Evolutionary conservation across 2,329 filamentous ascomycete genomes (phyloP), one percentile per base, ranked within the genome.

Genomic region (Colletotrichum destructivum): DNA sequence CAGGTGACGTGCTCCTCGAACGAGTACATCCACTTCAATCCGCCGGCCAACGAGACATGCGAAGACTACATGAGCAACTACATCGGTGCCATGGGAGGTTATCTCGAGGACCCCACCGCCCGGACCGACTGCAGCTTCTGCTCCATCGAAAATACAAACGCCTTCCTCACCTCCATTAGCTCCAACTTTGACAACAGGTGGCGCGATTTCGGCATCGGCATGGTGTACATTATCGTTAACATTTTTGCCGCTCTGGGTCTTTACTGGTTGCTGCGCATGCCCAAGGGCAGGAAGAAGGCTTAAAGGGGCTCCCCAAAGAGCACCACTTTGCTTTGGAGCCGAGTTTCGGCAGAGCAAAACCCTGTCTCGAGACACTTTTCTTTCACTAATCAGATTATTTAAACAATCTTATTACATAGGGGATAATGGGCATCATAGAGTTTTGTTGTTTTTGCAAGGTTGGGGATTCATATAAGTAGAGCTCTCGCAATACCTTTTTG

Each of bases 1-100:
- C 3, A 74, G 0, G 78, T 80, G 0, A 51, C 38, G 2, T 80
- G 79, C 7, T 74, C 79, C 0, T 56, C 69, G 0, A 75, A 77
- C 1, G 35, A 94, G 76, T 82, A 88, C 67, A 83, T 91, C 9
- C 79, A 83, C 18, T 89, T 94, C 78, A 80, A 87, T 18, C 91
- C 0, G 84, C 88, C 0, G 65, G 77, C 0, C 84, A 64, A 69
- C 61, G 38, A 84, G 18, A 74, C 74, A 21, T 92, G 90, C 74
- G 80, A 75, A 0, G 74, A 84, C 7, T 92, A 91, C 73, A 76
- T 90, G 74, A 71, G 75, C 0, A 73, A 77, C 0, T 89, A 84
- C 73, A 82, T 87, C 2, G 70, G 79, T 0, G 63, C 69, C 2
- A 73, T 83, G 0, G 86, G 86, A 86, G 88, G 88, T 0, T 81